Conservation (phyloP, 1,139 yeast species). For the Pichia sp. region DNA sequence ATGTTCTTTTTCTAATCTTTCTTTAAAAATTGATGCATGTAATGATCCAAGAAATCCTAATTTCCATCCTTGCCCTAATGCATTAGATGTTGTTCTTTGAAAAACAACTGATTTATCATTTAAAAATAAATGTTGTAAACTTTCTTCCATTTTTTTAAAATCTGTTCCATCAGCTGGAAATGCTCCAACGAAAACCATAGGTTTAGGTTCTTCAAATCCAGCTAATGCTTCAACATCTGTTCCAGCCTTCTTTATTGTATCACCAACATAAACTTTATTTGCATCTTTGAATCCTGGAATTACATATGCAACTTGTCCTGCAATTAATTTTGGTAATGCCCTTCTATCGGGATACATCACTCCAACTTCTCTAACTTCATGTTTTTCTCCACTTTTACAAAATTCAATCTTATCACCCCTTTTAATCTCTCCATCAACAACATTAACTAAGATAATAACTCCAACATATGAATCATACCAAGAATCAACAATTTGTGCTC, state of each 20-base stretch:
- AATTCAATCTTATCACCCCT: conserved; percentile 73
- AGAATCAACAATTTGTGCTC: conserved; percentile 83
- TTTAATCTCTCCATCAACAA: conserved; percentile 74
- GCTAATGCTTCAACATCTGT: conserved; percentile 71
- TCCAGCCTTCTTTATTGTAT: conserved; percentile 73
- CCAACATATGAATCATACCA: conserved; percentile 96
- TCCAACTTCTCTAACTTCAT: conserved; percentile 89
- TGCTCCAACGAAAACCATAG: conserved; percentile 98
- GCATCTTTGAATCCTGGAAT: conserved; percentile 92
- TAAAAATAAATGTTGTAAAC: conserved; percentile 77
- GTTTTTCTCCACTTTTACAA: conserved; percentile 68
- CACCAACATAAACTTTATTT: conserved; percentile 85
- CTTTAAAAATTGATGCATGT: conserved; percentile 93
- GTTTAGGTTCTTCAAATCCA: conserved; percentile 94
- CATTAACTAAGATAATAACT: conserved; percentile 79
- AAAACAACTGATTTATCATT: conserved; percentile 89
- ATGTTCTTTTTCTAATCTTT: conserved; percentile 84
- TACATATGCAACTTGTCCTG: conserved; percentile 94
- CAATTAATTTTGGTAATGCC: conserved; percentile 54
- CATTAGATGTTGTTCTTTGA: conserved; percentile 87
- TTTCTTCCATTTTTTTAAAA: conserved; percentile 83
- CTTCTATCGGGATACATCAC: conserved; percentile 88
- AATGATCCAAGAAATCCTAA: conserved; percentile 89
- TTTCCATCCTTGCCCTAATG: conserved; percentile 97
- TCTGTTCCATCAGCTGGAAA: conserved; percentile 95